Base-by-base conservation (phyloP, 2,329 filamentous ascomycete genomes). In the Neofusicoccum parvum region DNA sequence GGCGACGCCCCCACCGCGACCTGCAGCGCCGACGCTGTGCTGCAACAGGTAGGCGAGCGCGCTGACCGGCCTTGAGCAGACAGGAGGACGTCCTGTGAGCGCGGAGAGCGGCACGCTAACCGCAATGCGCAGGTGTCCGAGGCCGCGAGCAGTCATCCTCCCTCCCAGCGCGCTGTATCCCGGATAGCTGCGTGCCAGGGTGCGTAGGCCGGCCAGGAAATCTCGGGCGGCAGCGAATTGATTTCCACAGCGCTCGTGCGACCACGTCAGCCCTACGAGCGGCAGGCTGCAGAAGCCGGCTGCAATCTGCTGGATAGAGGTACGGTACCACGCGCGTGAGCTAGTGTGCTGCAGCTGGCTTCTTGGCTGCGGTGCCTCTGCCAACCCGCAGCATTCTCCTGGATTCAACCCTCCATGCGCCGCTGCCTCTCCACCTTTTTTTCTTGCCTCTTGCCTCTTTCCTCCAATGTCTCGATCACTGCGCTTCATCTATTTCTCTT, bases 181-280 rank as follows among this genome's bases (percentile, higher is more conserved):
- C 54, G 54, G 54, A n/a, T 46, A 59, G 54, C 23, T 59, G 54
- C 54, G 32, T 11, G n/a, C 20, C 17, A 20, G 46, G n/a, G 17
- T 15, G 34, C 15, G 39, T 17, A 46, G 34, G 45, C 27, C 37
- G 50, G 34, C 34, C 32, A 49, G 45, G 45, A 49, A n/a, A 36
- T 17, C 10, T 11, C 48, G 20, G 12, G 32, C 32, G 32, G 15
- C 34, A n/a, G 54, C 54, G 32, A 41, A 39, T 34, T 43, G 45
- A 32, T 43, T 20, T 23, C n/a, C 54, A 45, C 39, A 59, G 23
- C 3, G 7, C 37, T 32, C 27, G 54, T 46, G 54, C 27, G 10
- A 59, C 54, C 53, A 12, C 54, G 27, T 59, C 54, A 59, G 54
- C 54, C 54, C 54, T 59, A 59, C 54, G 23, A 34, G 20, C 54